A percentile compares a stretch with the other conserved stretches of the same genome.
Conservation (phyloP, 495 filamentous ascomycete species). For the Aspergillus ostianus region DNA sequence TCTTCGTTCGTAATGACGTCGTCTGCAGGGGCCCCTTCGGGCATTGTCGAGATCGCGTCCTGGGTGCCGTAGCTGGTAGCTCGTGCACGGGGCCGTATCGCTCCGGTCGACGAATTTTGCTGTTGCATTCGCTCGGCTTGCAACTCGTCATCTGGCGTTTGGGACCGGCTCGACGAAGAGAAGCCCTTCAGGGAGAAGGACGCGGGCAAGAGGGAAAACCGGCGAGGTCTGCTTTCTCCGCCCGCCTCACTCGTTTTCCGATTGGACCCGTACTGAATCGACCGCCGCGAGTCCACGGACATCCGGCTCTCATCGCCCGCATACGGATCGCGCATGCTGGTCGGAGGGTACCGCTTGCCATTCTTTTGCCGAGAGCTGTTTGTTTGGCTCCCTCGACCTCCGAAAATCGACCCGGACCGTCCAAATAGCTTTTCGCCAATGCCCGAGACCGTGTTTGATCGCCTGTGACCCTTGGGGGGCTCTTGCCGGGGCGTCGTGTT, state of each 20-base stretch:
- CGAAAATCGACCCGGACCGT: constrained; percentile 75
- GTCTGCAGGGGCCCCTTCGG: constrained; percentile 32
- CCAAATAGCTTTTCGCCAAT: constrained; percentile 76
- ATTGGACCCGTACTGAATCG: constrained; percentile 69
- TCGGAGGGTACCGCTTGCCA: constrained; percentile 64
- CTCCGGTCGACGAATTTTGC: constrained; percentile 35
- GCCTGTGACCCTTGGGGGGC: constrained; percentile 71
- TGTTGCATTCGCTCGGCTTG: constrained; percentile 29
- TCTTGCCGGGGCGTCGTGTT: constrained; percentile 47
- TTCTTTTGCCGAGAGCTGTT: constrained; percentile 34
- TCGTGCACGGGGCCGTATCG: constrained; percentile 25
- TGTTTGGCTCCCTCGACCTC: constrained; percentile 48
- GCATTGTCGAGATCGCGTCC: constrained; percentile 33
- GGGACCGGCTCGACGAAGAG: constrained; percentile 40
- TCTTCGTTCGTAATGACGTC: constrained; percentile 28
- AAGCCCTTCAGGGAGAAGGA: constrained; percentile 66
- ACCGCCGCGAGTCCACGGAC: constrained; percentile 79
- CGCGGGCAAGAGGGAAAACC: constrained; percentile 74
- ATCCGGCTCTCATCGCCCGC: constrained; percentile 58
- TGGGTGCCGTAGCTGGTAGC: constrained; percentile 39
- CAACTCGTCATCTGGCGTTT: constrained; percentile 39
- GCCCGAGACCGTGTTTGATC: constrained; percentile 85
- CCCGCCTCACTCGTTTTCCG: constrained; percentile 85
- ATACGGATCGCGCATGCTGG: constrained; percentile 69
- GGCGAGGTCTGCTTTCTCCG: constrained; percentile 66